Percentiles rank a stretch among this genome's conserved stretches.
Conservation (phyloP, 1,139 yeast genomes). For the Saccharomyces hybrid region DNA sequence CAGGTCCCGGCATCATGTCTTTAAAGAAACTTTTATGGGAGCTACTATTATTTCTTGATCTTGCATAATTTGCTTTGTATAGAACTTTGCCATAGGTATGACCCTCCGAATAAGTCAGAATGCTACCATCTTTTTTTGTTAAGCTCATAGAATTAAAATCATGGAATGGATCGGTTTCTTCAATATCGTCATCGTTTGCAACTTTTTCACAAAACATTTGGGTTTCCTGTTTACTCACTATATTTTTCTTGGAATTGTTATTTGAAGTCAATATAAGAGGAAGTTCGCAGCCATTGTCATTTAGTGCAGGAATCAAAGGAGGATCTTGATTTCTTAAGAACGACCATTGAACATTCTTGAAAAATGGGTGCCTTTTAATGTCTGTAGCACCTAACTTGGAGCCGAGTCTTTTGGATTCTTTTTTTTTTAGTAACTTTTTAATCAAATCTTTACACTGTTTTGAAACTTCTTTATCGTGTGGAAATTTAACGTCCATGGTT, state of each 20-base stretch:
- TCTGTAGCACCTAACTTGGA: too few relatives aligned
- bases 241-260: slow-evolving; percentile 8
- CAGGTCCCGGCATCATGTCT: slow-evolving; percentile 28
- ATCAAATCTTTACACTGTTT: slow-evolving; percentile 29
- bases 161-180: slow-evolving; percentile 67
- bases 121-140: slow-evolving; percentile 57
- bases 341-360: too few relatives aligned
- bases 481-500: slow-evolving; percentile 74
- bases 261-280: slow-evolving; percentile 27
- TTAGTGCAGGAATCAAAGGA: too few relatives aligned
- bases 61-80: slow-evolving; percentile 44
- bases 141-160: slow-evolving; percentile 84
- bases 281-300: slow-evolving; percentile 7
- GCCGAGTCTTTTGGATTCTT: too few relatives aligned
- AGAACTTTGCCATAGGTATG: slow-evolving; percentile 59
- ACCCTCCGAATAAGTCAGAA: slow-evolving; percentile 45
- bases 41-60: slow-evolving; percentile 34
- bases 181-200: slow-evolving; percentile 29
- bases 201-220: slow-evolving; percentile 35
- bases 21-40: slow-evolving; percentile 33
- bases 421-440: too few relatives aligned
- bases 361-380: too few relatives aligned
- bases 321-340: too few relatives aligned
- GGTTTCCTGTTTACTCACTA: slow-evolving; percentile 33
- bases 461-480: slow-evolving; percentile 47